Percentiles rank a stretch among this genome's conserved stretches.
These are phyloP conservation scores for Tulasnella sp. DNA, from an alignment of 768 basidiomycete species.

Conservation along the genomic window DNA sequence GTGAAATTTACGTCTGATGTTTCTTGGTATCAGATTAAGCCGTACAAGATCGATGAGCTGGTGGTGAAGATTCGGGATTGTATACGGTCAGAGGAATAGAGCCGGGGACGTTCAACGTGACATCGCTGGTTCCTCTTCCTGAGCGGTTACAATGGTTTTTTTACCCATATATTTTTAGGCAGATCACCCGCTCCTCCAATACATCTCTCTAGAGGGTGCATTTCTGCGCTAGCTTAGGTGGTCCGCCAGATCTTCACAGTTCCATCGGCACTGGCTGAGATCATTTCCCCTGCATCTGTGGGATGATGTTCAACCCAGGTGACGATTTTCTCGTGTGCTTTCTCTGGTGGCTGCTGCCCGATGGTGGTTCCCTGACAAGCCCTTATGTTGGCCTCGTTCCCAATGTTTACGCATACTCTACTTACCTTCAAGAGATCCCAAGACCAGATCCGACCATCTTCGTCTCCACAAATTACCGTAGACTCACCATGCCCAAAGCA, in stretches of 20 bases:
- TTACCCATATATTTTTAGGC: too few relatives aligned
- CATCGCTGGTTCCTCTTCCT: too few relatives aligned
- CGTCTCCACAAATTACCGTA: constrained; percentile 76
- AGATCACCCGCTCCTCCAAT: too few relatives aligned
- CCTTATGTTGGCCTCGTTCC: not conserved
- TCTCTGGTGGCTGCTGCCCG: constrained; percentile 57
- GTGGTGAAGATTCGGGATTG: constrained; percentile 18
- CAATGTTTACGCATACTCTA: too few relatives aligned
- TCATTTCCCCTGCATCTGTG: constrained; percentile 64
- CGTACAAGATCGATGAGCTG: constrained; percentile 23
- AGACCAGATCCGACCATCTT: constrained; percentile 76
- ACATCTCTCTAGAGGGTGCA: not conserved
- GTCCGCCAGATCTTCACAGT: constrained; percentile 76
- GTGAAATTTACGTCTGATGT: not conserved
- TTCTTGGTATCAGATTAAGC: constrained; percentile 19
- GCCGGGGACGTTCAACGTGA: too few relatives aligned
- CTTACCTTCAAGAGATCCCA: constrained; percentile 89
- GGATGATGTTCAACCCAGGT: constrained; percentile 92
- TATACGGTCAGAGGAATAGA: not conserved
- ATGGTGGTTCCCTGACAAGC: constrained; percentile 51
- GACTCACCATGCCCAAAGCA: constrained; percentile 80
- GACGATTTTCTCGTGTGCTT: constrained; percentile 71
- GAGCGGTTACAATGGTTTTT: too few relatives aligned
- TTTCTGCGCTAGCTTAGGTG: not conserved
- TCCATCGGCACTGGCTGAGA: constrained; percentile 86